phyloP scores from a whole-genome alignment of 192 early-diverging fungal species.

The Coemansia sp. region DNA sequence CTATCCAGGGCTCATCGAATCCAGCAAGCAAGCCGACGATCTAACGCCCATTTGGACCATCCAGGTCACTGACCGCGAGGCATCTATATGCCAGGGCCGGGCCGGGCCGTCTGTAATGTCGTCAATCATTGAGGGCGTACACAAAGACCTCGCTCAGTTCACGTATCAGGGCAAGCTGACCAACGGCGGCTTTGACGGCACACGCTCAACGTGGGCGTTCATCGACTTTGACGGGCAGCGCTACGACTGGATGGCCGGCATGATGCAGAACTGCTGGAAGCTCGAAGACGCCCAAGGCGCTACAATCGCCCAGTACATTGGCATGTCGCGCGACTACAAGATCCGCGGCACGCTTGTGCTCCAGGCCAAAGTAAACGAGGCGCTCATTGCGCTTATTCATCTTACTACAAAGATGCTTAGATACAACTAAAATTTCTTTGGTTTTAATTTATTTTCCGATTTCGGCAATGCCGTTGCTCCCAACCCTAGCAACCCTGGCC shows the following conservation, averaged over 20 bases:
- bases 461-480: constrained; percentile 65
- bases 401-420: constrained; percentile 28
- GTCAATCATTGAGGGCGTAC: constrained; percentile 20
- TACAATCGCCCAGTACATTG: constrained; percentile 36
- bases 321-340: constrained; percentile 34
- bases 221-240: constrained; percentile 40
- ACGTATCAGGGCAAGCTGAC: constrained; percentile 28
- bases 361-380: constrained; percentile 32
- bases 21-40: constrained; percentile 18
- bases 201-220: constrained; percentile 34
- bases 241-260: constrained; percentile 45
- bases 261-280: constrained; percentile 51
- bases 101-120: constrained; percentile 20
- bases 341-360: constrained; percentile 30
- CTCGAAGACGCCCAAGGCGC: constrained; percentile 31
- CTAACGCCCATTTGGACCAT: constrained; percentile 42
- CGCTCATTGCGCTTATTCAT: constrained; percentile 35
- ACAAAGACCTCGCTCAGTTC: constrained; percentile 30
- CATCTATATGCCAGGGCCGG: constrained; percentile 14
- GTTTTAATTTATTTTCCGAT: background rate
- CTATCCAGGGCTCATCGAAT: constrained; percentile 34
- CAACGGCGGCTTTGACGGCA: constrained; percentile 30
- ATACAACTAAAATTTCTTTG: constrained; percentile 11
- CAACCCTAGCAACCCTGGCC: constrained; percentile 77
- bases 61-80: constrained; percentile 17